phyloP scores from a whole-genome alignment of 345 rosid genomes.

The Eucalyptus globulus region DNA sequence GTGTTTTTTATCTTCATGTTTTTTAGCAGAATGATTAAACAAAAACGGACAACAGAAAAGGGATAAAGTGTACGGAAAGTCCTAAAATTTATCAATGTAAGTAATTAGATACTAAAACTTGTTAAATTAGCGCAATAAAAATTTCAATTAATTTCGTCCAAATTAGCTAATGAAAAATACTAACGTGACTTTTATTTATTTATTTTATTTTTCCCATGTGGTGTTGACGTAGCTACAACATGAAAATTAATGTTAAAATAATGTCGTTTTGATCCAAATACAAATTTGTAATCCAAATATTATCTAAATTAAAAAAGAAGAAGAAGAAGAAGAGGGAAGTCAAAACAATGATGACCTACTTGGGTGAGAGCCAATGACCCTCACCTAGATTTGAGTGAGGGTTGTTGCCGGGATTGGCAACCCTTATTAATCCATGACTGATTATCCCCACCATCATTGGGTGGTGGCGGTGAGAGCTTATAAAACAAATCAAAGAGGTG shows the following conservation, averaged over 20 bases:
- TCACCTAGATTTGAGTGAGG: no score
- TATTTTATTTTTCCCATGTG: background rate
- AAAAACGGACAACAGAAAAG: rapidly evolving
- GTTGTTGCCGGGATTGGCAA: no score
- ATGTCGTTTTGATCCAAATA: no score
- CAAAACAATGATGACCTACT: background rate
- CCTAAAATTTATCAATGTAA: no score
- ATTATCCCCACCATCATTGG: rapidly evolving
- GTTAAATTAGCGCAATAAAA: no score
- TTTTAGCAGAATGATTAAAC: background rate
- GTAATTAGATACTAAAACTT: rapidly evolving
- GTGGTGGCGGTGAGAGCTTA: rapidly evolving
- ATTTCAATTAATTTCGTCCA: rapidly evolving
- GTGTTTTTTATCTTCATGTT: background rate
- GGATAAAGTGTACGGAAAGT: background rate
- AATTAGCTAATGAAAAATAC: no score
- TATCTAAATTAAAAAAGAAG: no score
- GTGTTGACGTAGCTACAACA: no score
- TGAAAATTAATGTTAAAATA: background rate
- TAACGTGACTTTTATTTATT: rapidly evolving
- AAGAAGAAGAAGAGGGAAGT: background rate
- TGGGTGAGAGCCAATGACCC: no score
- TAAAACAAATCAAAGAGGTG: rapidly evolving
- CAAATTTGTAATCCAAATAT: no score
- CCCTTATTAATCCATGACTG: rapidly evolving